Base-by-base conservation (phyloP, 2,329 filamentous ascomycete genomes). In the Zymoseptoria brevis region DNA sequence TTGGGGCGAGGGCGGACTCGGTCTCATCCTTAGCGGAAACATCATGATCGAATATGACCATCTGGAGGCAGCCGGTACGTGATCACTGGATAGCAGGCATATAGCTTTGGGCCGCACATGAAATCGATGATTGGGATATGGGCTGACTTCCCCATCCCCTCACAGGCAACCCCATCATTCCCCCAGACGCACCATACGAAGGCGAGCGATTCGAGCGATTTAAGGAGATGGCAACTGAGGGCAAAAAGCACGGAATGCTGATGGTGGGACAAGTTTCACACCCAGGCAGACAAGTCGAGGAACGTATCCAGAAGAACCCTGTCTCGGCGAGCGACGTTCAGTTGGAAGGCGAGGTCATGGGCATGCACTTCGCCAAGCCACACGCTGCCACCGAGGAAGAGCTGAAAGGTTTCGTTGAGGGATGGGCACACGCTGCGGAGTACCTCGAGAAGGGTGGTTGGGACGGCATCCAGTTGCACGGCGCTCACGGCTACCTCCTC, bases 201-300 rank as follows among this genome's bases (percentile, higher is more conserved):
- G 85, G 83, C 24, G 76, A 81, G 59, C 76, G 86, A 1, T 87
- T 88, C 58, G 79, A 83, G 29, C 78, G 73, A 0, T 88, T 86
- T 74, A 78, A 79, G 69, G 76, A 79, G 50, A 62, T 87, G 57
- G 85, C 84, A 0, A 70, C 74, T 1, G 78, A 72, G 1, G 75
- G 76, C 5, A 87, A 86, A 73, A 77, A 77, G 50, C 74, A 86
- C 29, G 86, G 81, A 19, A 80, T 75, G 53, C 74, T 87, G 13
- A 75, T 84, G n/a, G 73, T 87, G 11, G 80, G 76, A 2, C 85
- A 88, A 68, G 76, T 88, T 60, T 80, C 77, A 60, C 85, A 88
- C 68, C 83, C 85, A 0, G 85, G 86, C 11, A 76, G 84, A 0
- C 84, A 87, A 68, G 77, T 77, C 9, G 65, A 72, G 11, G 66